Evolutionary conservation across 768 basidiomycete species (phyloP).

Genomic region (Steccherinum ochraceum): DNA sequence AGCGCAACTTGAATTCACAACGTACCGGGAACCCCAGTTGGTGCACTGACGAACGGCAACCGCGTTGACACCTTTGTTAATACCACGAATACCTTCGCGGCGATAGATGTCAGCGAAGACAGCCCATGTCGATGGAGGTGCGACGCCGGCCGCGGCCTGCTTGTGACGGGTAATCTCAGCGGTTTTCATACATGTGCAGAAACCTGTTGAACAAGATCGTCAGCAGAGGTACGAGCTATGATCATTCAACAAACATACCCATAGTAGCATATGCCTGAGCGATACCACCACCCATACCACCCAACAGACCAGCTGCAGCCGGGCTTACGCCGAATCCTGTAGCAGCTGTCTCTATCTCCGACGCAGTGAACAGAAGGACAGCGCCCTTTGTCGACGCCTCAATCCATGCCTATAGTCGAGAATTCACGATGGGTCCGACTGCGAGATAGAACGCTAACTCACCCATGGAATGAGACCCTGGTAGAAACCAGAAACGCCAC

Average conservation of each 20-base stretch:
- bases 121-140: conserved; percentile 89
- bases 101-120: conserved; percentile 94
- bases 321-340: conserved; percentile 67
- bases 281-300: conserved; percentile 96
- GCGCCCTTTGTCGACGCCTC: conserved; percentile 98
- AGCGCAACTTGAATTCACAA: not conserved
- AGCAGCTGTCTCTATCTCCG: conserved; percentile 79
- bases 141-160: conserved; percentile 74
- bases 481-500: conserved; percentile 86
- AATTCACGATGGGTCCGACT: not conserved
- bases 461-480: conserved; percentile 99
- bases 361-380: conserved; percentile 92
- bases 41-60: conserved; percentile 90
- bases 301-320: conserved; percentile 80
- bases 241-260: conserved; percentile 53
- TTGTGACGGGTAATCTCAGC: conserved; percentile 96
- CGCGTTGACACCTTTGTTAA: conserved; percentile 99
- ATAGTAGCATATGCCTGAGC: conserved; percentile 99
- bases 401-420: conserved; percentile 83
- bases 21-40: conserved; percentile 88
- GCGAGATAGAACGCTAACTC: conserved; percentile 19
- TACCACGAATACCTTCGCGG: conserved; percentile 87
- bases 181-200: conserved; percentile 99
- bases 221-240: conserved; percentile 2
- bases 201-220: conserved; percentile 45